Evolutionary conservation across 169 alveolate species (phyloP), one percentile per base, ranked within the genome.

Genomic region (Fabrea salina): DNA sequence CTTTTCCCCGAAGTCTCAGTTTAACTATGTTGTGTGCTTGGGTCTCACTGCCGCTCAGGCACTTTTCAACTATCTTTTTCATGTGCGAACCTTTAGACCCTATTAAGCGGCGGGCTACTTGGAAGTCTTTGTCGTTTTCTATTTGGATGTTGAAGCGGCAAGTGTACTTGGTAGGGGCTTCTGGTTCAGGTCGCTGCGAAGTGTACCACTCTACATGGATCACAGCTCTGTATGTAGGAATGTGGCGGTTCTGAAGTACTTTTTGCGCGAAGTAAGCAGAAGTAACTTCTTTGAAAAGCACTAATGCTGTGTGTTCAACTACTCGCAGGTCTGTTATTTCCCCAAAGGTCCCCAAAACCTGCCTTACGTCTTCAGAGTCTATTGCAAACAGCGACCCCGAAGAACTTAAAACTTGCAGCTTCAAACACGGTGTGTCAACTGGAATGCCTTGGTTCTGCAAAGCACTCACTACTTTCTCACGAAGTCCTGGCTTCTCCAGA

Each of bases 1-100:
- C 99, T 72, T 85, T 86, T 35, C 99, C 99, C 82, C 98, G 89
- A 51, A 97, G 84, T 79, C 98, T 88, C 43, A 97, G 82, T 82
- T 97, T 97, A 67, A 67, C 44, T 41, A 67, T 44, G 44, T 67
- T 59, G 22, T 67, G 59, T 1, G 78, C 78, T 27, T 67, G 59
- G 35, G 76, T 89, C 87, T 6, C 93, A 95, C 0, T 95, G 89
- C 22, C 97, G 94, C 57, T 79, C 33, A 75, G 74, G 70, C 97
- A 94, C 51, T 80, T 78, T 43, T 94, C 94, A 35, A 94, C 86
- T 41, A 94, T 91, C 80, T 89, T 83, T 83, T 94, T 94, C 93
- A 94, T 89, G 80, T 94, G 91, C 35, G 90, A 83, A 50, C 97
- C 97, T 74, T 47, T 72, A 3, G 70, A 37, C 16, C 95, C 96